Evolutionary conservation across 2,329 filamentous ascomycete genomes (phyloP).

Genomic region (Epichloe gansuensis): DNA sequence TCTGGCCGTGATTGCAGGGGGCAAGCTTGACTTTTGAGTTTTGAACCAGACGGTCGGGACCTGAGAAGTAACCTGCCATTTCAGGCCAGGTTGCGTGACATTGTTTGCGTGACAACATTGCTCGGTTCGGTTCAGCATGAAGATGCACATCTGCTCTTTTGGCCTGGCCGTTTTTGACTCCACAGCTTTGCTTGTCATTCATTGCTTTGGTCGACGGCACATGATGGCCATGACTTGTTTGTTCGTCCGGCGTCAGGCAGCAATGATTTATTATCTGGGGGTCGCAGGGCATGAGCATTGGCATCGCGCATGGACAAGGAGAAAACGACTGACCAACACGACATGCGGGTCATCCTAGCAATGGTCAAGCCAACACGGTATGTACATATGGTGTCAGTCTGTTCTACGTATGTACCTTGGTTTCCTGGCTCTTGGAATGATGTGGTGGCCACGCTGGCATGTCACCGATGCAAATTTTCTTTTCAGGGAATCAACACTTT

Average conservation of each 20-base stretch:
- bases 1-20: neutral
- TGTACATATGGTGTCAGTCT: neutral
- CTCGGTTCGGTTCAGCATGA: neutral
- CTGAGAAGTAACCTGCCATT: constrained; percentile 3
- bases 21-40: constrained; percentile 1
- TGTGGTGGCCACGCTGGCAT: neutral
- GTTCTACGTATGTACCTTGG: neutral
- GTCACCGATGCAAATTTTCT: neutral
- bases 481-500: neutral
- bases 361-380: neutral
- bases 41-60: constrained; percentile 8
- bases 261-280: too few relatives aligned
- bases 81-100: constrained; percentile 3
- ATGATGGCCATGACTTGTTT: neutral
- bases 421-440: neutral
- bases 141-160: neutral
- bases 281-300: too few relatives aligned
- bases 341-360: neutral
- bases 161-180: neutral
- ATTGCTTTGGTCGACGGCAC: neutral
- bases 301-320: neutral
- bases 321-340: neutral
- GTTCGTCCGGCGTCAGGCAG: neutral
- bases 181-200: neutral
- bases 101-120: neutral